phyloP scores from a whole-genome alignment of 306 rosid species.

The Oemleria cerasiformis region DNA sequence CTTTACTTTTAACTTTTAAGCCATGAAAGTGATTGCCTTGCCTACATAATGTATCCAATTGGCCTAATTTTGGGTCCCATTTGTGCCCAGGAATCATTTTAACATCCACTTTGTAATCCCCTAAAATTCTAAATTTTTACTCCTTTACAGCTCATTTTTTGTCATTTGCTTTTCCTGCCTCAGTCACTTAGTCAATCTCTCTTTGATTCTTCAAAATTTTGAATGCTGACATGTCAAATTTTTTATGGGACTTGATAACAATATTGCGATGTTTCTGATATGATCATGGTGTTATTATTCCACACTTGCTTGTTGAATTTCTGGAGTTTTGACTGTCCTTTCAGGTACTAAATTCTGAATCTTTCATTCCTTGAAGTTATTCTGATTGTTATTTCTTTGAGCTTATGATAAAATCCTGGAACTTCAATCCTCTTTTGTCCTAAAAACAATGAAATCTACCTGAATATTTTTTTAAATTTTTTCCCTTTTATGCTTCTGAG shows the following conservation, averaged over 20 bases:
- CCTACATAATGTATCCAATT: slow-evolving; percentile 20
- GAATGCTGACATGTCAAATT: slow-evolving; percentile 21
- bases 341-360: slow-evolving; percentile 42
- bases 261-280: slow-evolving; percentile 15
- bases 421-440: slow-evolving; percentile 14
- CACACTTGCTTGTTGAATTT: slow-evolving; percentile 35
- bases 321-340: slow-evolving; percentile 31
- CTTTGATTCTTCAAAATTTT: slow-evolving; percentile 17
- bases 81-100: slow-evolving; percentile 31
- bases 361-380: slow-evolving; percentile 16
- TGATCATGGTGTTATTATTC: slow-evolving; percentile 30
- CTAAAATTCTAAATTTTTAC: slow-evolving; percentile 3
- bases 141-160: slow-evolving; percentile 25
- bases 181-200: slow-evolving; percentile 2
- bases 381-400: slow-evolving; percentile 1
- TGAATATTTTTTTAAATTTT: background rate
- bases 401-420: background rate
- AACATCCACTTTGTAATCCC: slow-evolving; percentile 30
- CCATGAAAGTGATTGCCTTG: slow-evolving; percentile 34
- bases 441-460: background rate
- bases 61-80: slow-evolving; percentile 53
- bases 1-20: slow-evolving; percentile 11
- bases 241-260: slow-evolving; percentile 17
- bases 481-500: background rate
- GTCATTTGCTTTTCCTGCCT: slow-evolving; percentile 11